phyloP scores from a whole-genome alignment of 2,329 filamentous ascomycete species.

The Pseudopithomyces maydicus region DNA sequence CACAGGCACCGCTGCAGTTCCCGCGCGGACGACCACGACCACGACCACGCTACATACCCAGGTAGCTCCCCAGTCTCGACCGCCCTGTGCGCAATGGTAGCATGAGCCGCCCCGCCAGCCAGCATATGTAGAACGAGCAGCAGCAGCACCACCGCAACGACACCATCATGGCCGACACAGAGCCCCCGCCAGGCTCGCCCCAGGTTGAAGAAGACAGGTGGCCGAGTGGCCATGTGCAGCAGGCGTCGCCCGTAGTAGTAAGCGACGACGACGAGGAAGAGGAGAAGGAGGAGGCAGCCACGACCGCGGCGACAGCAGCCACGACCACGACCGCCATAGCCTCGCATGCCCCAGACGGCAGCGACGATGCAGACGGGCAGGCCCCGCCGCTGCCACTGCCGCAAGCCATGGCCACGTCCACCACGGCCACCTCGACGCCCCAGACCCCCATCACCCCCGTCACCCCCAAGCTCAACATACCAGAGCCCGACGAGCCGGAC shows the following conservation, averaged over 20 bases:
- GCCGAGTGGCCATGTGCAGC: constrained; percentile 15
- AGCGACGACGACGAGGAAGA: constrained; percentile 21
- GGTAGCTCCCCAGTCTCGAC: constrained; percentile 11
- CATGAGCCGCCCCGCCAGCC: constrained; percentile 22
- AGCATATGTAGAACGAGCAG: constrained; percentile 23
- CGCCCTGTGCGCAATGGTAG: constrained; percentile 31
- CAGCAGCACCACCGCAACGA: constrained; percentile 14
- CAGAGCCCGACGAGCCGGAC: constrained; percentile 31
- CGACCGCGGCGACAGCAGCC: no score
- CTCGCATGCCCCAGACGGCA: constrained; percentile 19
- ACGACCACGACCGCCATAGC: no score
- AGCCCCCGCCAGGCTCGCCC: constrained; percentile 17
- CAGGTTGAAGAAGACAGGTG: constrained; percentile 19
- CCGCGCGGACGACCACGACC: no score
- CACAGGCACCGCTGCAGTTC: constrained; percentile 11
- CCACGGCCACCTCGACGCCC: constrained; percentile 25
- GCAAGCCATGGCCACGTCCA: constrained; percentile 24
- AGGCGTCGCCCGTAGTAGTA: constrained; percentile 15
- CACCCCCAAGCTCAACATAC: constrained; percentile 28
- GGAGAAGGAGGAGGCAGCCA: constrained; percentile 10
- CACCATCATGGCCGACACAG: constrained; percentile 43
- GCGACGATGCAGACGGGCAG: constrained; percentile 19
- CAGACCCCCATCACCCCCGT: constrained; percentile 10
- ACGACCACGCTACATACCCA: no score
- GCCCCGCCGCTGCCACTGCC: constrained; percentile 18